phyloP scores from a whole-genome alignment of 345 rosid species.

The Citrus unshiu region DNA sequence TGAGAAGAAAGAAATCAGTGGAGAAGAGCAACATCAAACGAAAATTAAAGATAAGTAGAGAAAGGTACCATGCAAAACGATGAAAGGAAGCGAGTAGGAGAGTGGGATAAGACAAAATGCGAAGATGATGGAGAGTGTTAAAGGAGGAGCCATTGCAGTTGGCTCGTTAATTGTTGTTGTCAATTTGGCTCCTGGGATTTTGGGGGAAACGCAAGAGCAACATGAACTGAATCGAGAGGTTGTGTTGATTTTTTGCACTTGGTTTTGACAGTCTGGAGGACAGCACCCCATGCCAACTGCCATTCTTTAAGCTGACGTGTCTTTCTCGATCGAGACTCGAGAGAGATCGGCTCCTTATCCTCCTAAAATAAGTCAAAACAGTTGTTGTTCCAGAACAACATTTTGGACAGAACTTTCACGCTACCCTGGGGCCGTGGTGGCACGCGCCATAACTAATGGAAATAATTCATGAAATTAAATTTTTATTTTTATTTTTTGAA shows the following conservation, averaged over 20 bases:
- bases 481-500: too few relatives aligned
- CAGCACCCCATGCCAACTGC: not conserved
- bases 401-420: not conserved
- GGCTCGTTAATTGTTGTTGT: not conserved
- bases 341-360: too few relatives aligned
- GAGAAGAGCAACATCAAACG: not conserved
- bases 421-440: not conserved
- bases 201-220: not conserved
- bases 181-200: not conserved
- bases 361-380: too few relatives aligned
- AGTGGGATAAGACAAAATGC: slow-evolving; percentile 20
- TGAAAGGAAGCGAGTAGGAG: slow-evolving; percentile 57
- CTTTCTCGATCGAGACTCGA: not conserved
- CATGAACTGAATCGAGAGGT: not conserved
- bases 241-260: not conserved
- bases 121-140: not conserved
- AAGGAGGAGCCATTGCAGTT: slow-evolving; percentile 16
- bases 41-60: not conserved
- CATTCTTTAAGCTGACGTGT: not conserved
- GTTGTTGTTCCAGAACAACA: too few relatives aligned
- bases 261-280: not conserved
- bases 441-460: not conserved
- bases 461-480: too few relatives aligned
- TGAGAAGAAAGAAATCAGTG: too few relatives aligned
- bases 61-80: slow-evolving; percentile 67